Conservation (phyloP, 371 early-diverging fungal genomes). For the Zychaea mexicana region DNA sequence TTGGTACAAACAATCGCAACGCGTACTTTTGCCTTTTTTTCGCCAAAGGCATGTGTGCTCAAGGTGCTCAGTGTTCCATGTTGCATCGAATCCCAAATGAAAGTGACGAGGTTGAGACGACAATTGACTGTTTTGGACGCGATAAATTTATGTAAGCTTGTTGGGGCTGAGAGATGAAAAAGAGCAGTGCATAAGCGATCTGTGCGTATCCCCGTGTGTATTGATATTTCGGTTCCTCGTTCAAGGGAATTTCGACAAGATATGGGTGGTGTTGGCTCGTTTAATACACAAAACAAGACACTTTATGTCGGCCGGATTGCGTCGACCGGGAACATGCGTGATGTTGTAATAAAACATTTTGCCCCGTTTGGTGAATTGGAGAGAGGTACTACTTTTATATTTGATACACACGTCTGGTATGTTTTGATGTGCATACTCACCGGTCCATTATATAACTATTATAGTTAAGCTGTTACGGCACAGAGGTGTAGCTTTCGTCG, state of each 20-base stretch:
- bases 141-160: constrained; percentile 59
- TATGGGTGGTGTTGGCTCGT: constrained; percentile 88
- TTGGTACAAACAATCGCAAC: constrained; percentile 61
- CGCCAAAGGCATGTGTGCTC: constrained; percentile 83
- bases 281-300: constrained; percentile 72
- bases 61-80: constrained; percentile 69
- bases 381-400: constrained; percentile 56
- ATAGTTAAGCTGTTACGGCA: constrained; percentile 59
- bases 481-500: constrained; percentile 83
- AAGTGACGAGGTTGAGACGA: constrained; percentile 67
- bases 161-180: not conserved
- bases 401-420: too few species aligned
- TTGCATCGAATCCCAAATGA: constrained; percentile 77
- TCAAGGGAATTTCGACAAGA: constrained; percentile 78
- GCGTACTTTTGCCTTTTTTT: constrained; percentile 83
- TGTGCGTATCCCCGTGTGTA: not conserved
- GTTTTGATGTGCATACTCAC: too few species aligned
- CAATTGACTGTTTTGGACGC: constrained; percentile 84
- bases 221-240: not conserved
- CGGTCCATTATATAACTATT: not conserved
- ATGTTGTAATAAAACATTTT: constrained; percentile 71
- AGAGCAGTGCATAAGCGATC: too few species aligned
- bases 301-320: constrained; percentile 82
- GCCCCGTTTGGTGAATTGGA: constrained; percentile 81
- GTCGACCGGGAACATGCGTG: constrained; percentile 58